Conservation (phyloP, 768 basidiomycete genomes). For the Termitomyces sp. region DNA sequence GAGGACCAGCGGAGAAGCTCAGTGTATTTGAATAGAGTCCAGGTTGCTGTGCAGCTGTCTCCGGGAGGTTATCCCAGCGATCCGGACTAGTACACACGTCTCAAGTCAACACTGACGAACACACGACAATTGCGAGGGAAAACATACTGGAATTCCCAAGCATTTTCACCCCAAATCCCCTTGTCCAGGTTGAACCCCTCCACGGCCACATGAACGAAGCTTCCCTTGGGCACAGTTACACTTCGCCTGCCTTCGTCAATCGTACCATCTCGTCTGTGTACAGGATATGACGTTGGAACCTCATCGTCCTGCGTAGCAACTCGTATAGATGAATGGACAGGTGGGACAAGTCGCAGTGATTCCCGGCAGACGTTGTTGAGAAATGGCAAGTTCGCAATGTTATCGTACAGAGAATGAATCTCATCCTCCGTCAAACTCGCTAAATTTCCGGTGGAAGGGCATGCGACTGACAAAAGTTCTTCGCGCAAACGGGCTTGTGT, state of each 20-base stretch:
- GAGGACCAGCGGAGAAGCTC: slow-evolving; percentile 77
- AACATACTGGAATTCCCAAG: slow-evolving; percentile 74
- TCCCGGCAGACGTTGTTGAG: slow-evolving; percentile 77
- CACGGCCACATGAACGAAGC: slow-evolving; percentile 70
- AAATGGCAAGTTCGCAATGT: slow-evolving; percentile 56
- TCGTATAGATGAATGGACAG: slow-evolving; percentile 76
- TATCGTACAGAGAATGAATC: slow-evolving; percentile 50
- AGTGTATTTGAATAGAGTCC: slow-evolving; percentile 68
- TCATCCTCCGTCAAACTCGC: slow-evolving; percentile 56
- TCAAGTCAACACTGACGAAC: background rate
- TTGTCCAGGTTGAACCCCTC: slow-evolving; percentile 80
- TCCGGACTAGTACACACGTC: slow-evolving; percentile 50
- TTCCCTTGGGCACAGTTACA: slow-evolving; percentile 58
- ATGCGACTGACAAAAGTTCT: slow-evolving; percentile 51
- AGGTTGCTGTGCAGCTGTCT: slow-evolving; percentile 58
- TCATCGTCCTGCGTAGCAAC: slow-evolving; percentile 75
- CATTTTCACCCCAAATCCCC: slow-evolving; percentile 73
- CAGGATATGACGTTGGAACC: slow-evolving; percentile 64
- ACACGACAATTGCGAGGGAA: background rate
- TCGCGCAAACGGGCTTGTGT: slow-evolving; percentile 66
- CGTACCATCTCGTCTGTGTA: slow-evolving; percentile 44
- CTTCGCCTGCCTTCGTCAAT: slow-evolving; percentile 32
- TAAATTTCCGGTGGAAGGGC: slow-evolving; percentile 28
- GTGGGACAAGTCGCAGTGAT: slow-evolving; percentile 71
- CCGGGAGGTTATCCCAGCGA: slow-evolving; percentile 74